Evolutionary conservation across 495 filamentous ascomycete genomes (phyloP), one percentile per base, ranked within the genome.

Genomic region (Tuber magnatum): DNA sequence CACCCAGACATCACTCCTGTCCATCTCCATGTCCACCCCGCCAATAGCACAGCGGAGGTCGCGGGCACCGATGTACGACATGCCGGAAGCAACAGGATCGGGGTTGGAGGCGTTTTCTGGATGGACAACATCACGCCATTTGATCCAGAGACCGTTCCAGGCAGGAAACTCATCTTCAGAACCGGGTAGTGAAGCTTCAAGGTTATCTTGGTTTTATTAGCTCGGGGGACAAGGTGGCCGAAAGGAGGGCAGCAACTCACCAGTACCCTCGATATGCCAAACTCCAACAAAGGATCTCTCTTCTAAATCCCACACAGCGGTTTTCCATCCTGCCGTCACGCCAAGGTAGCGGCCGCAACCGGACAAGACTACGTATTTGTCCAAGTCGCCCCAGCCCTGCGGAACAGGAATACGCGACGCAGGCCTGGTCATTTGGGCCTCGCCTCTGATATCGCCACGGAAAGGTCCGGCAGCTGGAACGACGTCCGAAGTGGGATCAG

Each of bases 291-390:
- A 79, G 20, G 78, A 73, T 44, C 75, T 81, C 41, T 81, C 75
- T 73, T 77, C 78, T 28, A 81, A 70, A 73, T 81, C 79, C 78
- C 78, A 81, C 9, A 81, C 79, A 0, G 69, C 79, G 65, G 78
- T 79, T 73, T 79, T 79, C 77, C 76, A 79, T 68, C 79, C 77
- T 32, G 76, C 77, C 35, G 70, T 78, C 38, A 73, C 72, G 38
- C 77, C 77, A 6, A 79, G 46, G 41, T 72, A 79, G 18, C 77
- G 71, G 32, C 77, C 77, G 16, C 77, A 79, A 32, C 77, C 77
- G 5, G 76, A 78, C 22, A 79, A 71, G 41, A 75, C 73, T 10
- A 79, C 24, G 42, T 79, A 79, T 35, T 79, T 79, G 71, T 79
- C 77, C 6, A 79, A 24, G 40, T 79, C 76, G 8, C 77, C 77